phyloP scores from a whole-genome alignment of 2,329 filamentous ascomycete genomes.

The Hymenoscyphus linearis region DNA sequence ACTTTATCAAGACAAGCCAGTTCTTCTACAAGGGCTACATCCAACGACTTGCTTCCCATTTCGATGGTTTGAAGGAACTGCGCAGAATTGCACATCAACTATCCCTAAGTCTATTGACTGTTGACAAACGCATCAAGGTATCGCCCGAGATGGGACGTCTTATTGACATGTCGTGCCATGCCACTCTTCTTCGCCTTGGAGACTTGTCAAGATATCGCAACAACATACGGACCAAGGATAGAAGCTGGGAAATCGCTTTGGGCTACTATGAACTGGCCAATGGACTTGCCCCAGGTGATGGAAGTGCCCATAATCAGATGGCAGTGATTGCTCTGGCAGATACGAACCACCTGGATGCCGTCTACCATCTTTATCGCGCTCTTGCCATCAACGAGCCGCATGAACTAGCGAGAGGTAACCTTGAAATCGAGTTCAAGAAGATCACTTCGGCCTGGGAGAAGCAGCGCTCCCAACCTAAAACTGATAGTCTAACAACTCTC shows the following conservation, averaged over 20 bases:
- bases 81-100: constrained; percentile 30
- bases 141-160: constrained; percentile 31
- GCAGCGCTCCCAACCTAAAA: constrained; percentile 19
- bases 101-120: constrained; percentile 23
- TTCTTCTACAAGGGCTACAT: constrained; percentile 86
- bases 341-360: constrained; percentile 73
- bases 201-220: constrained; percentile 84
- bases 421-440: constrained; percentile 74
- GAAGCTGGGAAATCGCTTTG: constrained; percentile 73
- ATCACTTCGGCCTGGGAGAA: constrained; percentile 52
- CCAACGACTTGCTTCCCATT: constrained; percentile 63
- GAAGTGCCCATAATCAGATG: constrained; percentile 83
- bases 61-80: constrained; percentile 34
- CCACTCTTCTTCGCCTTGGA: constrained; percentile 78
- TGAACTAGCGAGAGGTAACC: constrained; percentile 67
- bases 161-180: constrained; percentile 71
- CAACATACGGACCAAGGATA: constrained; percentile 63
- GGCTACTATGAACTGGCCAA: constrained; percentile 81
- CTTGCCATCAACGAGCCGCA: constrained; percentile 70
- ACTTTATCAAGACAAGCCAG: constrained; percentile 82
- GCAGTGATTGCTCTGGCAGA: constrained; percentile 78
- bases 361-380: constrained; percentile 86
- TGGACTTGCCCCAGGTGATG: constrained; percentile 71
- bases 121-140: constrained; percentile 22
- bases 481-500: constrained; percentile 48